Conservation (phyloP, 2,329 filamentous ascomycete genomes). For the Exserohilum turcica region DNA sequence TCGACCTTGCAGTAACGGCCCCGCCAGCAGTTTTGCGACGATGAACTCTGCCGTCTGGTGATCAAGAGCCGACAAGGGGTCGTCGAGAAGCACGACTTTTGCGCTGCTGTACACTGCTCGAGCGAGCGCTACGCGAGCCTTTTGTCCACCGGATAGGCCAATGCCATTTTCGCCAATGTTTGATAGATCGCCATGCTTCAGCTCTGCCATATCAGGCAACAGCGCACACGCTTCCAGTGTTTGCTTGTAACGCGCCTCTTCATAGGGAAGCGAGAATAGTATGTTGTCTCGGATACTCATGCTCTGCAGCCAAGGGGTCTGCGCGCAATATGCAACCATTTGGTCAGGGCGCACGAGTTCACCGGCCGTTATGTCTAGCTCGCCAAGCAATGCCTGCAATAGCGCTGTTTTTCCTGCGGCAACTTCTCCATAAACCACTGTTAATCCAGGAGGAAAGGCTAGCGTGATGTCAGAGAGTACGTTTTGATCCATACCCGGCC, state of each 20-base stretch:
- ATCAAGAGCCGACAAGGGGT: conserved; percentile 65
- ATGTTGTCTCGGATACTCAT: conserved; percentile 74
- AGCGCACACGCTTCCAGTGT: conserved; percentile 70
- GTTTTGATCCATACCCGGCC: conserved; percentile 69
- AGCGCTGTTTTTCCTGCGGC: conserved; percentile 68
- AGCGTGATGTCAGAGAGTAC: conserved; percentile 62
- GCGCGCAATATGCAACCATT: conserved; percentile 67
- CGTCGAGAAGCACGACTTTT: conserved; percentile 62
- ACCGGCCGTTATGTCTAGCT: conserved; percentile 60
- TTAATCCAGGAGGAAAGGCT: conserved; percentile 61
- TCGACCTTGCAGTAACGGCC: conserved; percentile 59
- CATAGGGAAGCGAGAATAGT: conserved; percentile 67
- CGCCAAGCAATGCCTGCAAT: conserved; percentile 63
- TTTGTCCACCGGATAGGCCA: conserved; percentile 65
- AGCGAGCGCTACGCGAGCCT: conserved; percentile 64
- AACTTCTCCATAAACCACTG: conserved; percentile 67
- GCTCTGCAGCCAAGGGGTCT: conserved; percentile 71
- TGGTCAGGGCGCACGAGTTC: conserved; percentile 59
- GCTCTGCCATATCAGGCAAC: conserved; percentile 64
- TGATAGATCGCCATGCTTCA: conserved; percentile 68
- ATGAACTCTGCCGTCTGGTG: conserved; percentile 68
- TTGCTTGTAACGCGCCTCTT: conserved; percentile 70
- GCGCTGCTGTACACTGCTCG: conserved; percentile 64
- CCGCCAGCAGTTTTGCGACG: conserved; percentile 62
- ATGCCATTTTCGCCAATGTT: conserved; percentile 67